Evolutionary conservation across 805 yeast genomes (phyloP).

Genomic region (Starmerella sirachaensis): DNA sequence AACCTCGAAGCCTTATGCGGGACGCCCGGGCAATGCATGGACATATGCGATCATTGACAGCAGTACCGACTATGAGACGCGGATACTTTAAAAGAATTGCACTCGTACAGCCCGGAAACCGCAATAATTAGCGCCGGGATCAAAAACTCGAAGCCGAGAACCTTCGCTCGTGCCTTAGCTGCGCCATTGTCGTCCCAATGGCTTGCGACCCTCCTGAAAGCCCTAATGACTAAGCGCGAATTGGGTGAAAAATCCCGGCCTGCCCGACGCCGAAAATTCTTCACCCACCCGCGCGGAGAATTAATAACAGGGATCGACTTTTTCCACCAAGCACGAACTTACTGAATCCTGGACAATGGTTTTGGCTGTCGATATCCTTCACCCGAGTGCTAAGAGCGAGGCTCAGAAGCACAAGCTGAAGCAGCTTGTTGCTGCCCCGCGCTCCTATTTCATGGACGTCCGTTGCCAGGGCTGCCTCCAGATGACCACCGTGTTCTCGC

Average conservation of each 20-base stretch:
- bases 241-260: constrained; percentile 2
- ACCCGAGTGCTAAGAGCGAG: constrained; percentile 97
- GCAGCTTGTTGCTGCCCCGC: constrained; percentile 94
- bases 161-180: no score
- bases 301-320: constrained; percentile 12
- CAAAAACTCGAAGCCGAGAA: no score
- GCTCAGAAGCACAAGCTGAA: constrained; percentile 94
- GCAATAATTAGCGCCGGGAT: no score
- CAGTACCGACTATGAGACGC: no score
- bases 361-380: constrained; percentile 96
- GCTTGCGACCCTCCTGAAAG: no score
- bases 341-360: constrained; percentile 37
- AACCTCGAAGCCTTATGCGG: no score
- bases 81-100: no score
- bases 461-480: constrained; percentile 99
- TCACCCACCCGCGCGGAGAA: constrained; percentile 7
- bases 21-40: no score
- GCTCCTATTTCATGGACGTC: constrained; percentile 99
- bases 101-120: no score
- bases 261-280: constrained; percentile 14
- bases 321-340: constrained; percentile 8
- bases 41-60: no score
- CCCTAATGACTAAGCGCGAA: no score
- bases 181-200: no score
- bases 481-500: constrained; percentile 99